Evolutionary conservation across 805 yeast species (phyloP), one percentile per base, ranked within the genome.

Genomic region (Diddensiella santjacobensis): DNA sequence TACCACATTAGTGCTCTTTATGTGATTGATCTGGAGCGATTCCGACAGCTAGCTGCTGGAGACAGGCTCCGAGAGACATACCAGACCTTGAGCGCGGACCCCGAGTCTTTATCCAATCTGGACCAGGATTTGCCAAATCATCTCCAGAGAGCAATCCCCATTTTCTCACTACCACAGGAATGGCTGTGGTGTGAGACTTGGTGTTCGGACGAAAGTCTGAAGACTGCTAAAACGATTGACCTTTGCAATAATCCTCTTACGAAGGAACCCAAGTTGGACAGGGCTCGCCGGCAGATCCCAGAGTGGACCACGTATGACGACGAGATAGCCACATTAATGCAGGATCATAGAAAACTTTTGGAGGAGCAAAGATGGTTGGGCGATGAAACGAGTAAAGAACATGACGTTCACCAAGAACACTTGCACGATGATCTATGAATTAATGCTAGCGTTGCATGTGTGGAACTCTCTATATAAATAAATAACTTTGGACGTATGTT

Each of bases 161-260:
- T 88, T 17, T 77, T 71, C 58, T 82, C 93, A 5, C 69, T 87
- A 39, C 86, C 88, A 2, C 83, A 83, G 56, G 90, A 86, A 40
- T 87, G 95, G 95, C 69, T 87, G 33, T 88, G 96, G 96, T 88
- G 95, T 67, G 96, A 87, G 60, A 87, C 96, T 0, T 87, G 96
- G 96, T 86, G 96, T 64, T 73, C 81, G 24, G 86, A 81, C 53
- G 83, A 75, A 43, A 69, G 78, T 29, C 66, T 83, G 49, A 63
- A 62, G 46, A 67, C 69, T 0, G 96, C 96, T 2, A 84, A 81
- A 62, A 84, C 90, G 8, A 84, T 87, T 52, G 96, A 87, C 59
- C 68, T 87, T 52, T 87, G 96, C 67, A 84, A 84, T 63, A 87
- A 88, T 58, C 96, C 96, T 1, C 62, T 84, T 48, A 83, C 93